A percentile compares a stretch with the other conserved stretches of the same genome.
Conservation (phyloP, 2,329 filamentous ascomycete species). For the Trichoderma sp. region DNA sequence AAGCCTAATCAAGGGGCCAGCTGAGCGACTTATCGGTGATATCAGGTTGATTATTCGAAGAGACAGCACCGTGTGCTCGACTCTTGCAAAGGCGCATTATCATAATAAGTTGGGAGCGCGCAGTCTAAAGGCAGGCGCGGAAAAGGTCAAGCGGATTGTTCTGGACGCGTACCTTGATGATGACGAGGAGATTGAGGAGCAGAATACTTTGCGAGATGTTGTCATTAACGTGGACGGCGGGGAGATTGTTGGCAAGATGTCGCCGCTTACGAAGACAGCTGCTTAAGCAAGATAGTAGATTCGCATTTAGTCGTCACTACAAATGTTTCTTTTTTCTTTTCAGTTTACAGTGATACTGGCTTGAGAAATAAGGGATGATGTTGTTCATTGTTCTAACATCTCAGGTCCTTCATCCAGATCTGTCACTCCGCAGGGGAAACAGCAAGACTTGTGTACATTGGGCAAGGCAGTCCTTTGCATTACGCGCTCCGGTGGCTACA, state of each 20-base stretch:
- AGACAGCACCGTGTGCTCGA: background rate
- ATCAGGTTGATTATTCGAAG: background rate
- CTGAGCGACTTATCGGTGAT: background rate
- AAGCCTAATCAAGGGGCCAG: background rate
- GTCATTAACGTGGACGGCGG: constrained; percentile 1
- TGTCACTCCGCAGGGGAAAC: background rate
- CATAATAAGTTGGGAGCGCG: constrained; percentile 13
- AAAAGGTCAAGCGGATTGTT: constrained; percentile 14
- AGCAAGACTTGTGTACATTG: background rate
- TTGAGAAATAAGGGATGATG: background rate
- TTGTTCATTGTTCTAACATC: background rate
- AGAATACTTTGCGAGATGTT: background rate
- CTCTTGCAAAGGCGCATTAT: constrained; percentile 7
- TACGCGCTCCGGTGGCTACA: background rate
- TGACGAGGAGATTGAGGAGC: constrained; percentile 1
- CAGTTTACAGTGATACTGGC: background rate
- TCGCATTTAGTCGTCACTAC: background rate
- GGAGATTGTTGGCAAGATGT: background rate
- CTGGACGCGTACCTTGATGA: constrained; percentile 18
- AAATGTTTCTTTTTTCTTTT: too few relatives aligned
- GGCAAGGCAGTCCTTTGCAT: background rate
- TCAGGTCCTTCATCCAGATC: background rate
- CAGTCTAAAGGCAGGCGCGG: constrained; percentile 1
- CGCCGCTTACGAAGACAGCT: background rate
- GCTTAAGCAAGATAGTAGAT: background rate